Base-by-base conservation (phyloP, 2,329 filamentous ascomycete genomes). In the Chaetomiaceae sp. region DNA sequence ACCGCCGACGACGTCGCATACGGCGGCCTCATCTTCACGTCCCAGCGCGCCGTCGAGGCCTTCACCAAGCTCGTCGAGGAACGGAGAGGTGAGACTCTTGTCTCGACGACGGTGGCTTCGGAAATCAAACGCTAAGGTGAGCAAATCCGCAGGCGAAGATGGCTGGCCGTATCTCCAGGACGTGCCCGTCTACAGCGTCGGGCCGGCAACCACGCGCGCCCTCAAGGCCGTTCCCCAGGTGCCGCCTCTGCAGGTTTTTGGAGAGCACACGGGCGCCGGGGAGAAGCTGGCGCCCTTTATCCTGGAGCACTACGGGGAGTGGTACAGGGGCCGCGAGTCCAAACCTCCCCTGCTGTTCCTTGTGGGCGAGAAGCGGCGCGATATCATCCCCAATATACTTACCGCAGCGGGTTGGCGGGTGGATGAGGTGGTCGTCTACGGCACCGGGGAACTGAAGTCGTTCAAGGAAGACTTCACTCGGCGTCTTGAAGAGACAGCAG, bases 361-460 rank as follows among this genome's bases (percentile, higher is more conserved):
- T 14, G 91, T 95, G 0, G 94, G 94, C 19, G 92, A 96, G 67
- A 88, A 91, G 66, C 81, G 91, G 51, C 77, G 94, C 40, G 94
- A 97, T 67, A 83, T 96, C 60, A 96, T 99, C 59, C 91, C 94
- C 1, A 88, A 81, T 62, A 89, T 82, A 1, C 73, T 97, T 34
- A 88, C 84, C 75, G 78, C 81, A 36, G 65, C 73, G 0, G 62
- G 66, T 0, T 70, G 91, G 8, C 69, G 78, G 0, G 87, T 97
- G 1, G 80, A 87, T 34, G 91, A 97, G 69, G 66, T 90, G 7
- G 83, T 92, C 2, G 85, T 96, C 12, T 99, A 99, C 66, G 87
- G 89, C 55, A 96, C 92, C 0, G 84, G 82, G 0, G 87, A 92
- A 54, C 89, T 91, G 85, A 79, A 81, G 40, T 85, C 84, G 1